These are phyloP conservation scores for Spizellomyces punctatus DNA, from an alignment of 192 early-diverging fungal genomes.

Conservation along the genomic window DNA sequence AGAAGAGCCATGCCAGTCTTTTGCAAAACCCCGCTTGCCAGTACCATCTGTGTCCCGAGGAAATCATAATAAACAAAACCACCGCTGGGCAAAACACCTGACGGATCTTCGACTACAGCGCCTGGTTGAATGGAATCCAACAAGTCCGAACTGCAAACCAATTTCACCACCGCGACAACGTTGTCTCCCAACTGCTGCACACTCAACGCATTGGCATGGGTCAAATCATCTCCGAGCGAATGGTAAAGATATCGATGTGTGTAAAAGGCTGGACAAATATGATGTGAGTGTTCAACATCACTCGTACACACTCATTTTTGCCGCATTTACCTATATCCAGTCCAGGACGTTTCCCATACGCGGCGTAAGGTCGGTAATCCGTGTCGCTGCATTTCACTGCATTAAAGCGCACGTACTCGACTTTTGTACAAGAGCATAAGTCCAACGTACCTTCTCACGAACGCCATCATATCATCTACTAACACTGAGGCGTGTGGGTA, in stretches of 20 bases:
- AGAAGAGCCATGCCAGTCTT: constrained; percentile 20
- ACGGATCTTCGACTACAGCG: not conserved
- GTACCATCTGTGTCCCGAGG: constrained; percentile 18
- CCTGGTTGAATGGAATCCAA: not conserved
- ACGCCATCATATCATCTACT: constrained; percentile 41
- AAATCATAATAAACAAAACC: constrained; percentile 49
- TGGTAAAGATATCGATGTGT: constrained; percentile 49
- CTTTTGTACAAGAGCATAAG: not conserved
- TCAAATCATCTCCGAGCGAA: constrained; percentile 39
- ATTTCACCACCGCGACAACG: constrained; percentile 29
- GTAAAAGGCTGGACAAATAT: constrained; percentile 24
- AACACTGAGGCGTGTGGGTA: constrained; percentile 52
- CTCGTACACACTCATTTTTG: not conserved
- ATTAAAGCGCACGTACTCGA: not conserved
- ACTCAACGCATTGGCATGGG: constrained; percentile 33
- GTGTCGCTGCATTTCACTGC: constrained; percentile 36
- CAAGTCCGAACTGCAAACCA: constrained; percentile 20
- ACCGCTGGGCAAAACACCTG: constrained; percentile 12
- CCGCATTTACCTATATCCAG: constrained; percentile 42
- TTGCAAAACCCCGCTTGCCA: constrained; percentile 21
- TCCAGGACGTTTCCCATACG: constrained; percentile 39
- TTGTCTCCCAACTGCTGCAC: constrained; percentile 54
- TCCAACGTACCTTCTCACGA: not conserved
- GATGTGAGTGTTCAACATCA: not conserved
- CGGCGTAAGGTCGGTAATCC: constrained; percentile 44